Base-by-base conservation (phyloP, 257 asterid genomes). In the Solanum boliviense region DNA sequence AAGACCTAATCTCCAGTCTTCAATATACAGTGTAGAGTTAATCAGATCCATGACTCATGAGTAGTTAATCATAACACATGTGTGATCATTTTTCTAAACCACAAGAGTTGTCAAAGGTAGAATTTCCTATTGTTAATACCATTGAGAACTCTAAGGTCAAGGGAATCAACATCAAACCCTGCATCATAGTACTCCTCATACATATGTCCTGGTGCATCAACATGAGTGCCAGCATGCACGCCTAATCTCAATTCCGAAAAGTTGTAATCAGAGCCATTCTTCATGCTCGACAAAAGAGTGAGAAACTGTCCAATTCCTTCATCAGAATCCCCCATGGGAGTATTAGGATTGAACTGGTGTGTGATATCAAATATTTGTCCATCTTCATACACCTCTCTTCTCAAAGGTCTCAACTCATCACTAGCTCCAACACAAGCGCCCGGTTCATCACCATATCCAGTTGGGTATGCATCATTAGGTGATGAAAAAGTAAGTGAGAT, bases 151-250 rank as follows among this genome's bases (percentile, higher is more conserved):
- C 92, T 90, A 75, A 96, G 95, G 87, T 96, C 96, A 88, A 96
- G 96, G 83, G 91, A 87, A 84, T 96, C 98, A 83, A 96, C 96
- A 90, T 95, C 98, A 87, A 85, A 94, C 71, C 98, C 98, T 81
- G 90, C 93, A 85, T 93, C 98, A 86, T 48, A 95, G 89, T 94
- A 94, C 13, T 89, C 81, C 13, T 93, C 96, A 89, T 85, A 92
- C 91, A 93, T 68, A 90, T 96, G 98, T 1, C 99, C 98, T 5
- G 99, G 98, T 6, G 98, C 98, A 90, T 96, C 98, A 18, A 96
- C 99, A 84, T 96, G 98, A 25, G 98, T 95, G 35, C 98, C 98
- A 83, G 98, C 75, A 89, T 96, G 99, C 85, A 87, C 93, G 29
- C 92, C 91, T 20, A 96, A 7, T 89, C 88, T 92, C 93, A 96